Percentiles rank a stretch among this genome's conserved stretches.
Evolutionary conservation across 768 basidiomycete species (phyloP).

Genomic region (Suillus cothurnatus): DNA sequence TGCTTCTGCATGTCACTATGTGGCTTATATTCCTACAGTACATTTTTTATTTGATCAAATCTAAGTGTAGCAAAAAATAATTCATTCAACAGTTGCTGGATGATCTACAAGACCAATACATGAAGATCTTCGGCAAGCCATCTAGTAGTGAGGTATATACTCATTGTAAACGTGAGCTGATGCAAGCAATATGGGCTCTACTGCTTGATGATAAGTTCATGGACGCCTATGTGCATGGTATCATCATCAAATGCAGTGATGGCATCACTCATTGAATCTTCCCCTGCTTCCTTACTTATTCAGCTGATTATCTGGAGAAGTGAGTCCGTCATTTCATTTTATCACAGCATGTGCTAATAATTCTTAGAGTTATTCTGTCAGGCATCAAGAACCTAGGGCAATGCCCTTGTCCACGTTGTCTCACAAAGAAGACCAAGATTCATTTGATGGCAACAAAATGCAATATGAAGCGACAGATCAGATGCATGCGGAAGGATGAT

Average conservation of each 20-base stretch:
- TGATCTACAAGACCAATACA: constrained; percentile 4
- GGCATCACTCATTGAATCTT: not conserved
- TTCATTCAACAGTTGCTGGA: not conserved
- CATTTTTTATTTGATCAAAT: not conserved
- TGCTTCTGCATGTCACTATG: constrained; percentile 13
- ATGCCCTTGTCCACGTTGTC: constrained; percentile 22
- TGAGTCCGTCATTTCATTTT: too few species aligned
- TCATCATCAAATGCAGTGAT: constrained; percentile 18
- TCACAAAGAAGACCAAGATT: too few species aligned
- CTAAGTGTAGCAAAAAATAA: constrained; percentile 5
- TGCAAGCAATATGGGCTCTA: too few species aligned
- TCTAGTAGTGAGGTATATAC: too few species aligned
- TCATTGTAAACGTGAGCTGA: too few species aligned
- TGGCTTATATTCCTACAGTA: constrained; percentile 18
- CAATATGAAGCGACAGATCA: constrained; percentile 7
- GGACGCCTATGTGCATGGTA: too few species aligned
- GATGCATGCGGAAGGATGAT: not conserved
- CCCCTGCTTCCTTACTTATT: constrained; percentile 6
- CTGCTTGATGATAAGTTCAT: too few species aligned
- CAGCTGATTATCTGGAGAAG: too few species aligned
- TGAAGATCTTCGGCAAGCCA: constrained; percentile 9
- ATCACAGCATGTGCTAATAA: not conserved
- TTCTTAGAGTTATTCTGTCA: constrained; percentile 18
- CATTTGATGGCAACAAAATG: constrained; percentile 11
- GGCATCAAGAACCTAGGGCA: constrained; percentile 24